Conservation (phyloP, 2,329 filamentous ascomycete species). For the Ascosphaera apis region DNA sequence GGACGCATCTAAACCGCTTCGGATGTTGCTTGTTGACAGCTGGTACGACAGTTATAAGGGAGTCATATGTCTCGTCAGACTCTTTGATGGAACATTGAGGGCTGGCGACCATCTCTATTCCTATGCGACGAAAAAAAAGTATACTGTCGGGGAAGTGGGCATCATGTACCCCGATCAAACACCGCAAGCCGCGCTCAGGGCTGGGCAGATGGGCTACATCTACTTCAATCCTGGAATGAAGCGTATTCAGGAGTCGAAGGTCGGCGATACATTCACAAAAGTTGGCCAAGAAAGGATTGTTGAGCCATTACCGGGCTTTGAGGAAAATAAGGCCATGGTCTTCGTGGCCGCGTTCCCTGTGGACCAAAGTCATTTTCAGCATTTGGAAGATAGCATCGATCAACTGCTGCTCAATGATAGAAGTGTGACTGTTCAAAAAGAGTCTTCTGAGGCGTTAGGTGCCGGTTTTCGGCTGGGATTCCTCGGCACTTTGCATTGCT, state of each 20-base stretch:
- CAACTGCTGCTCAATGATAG: slow-evolving; percentile 88
- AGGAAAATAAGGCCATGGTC: slow-evolving; percentile 96
- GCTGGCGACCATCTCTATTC: slow-evolving; percentile 73
- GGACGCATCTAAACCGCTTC: slow-evolving; percentile 46
- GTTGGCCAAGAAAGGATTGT: slow-evolving; percentile 55
- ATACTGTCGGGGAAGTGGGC: slow-evolving; percentile 85
- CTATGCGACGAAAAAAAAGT: slow-evolving; percentile 69
- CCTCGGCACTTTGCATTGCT: slow-evolving; percentile 89
- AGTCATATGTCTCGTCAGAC: slow-evolving; percentile 68
- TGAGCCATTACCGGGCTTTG: slow-evolving; percentile 69
- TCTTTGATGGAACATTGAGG: slow-evolving; percentile 70
- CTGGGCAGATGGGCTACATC: slow-evolving; percentile 89
- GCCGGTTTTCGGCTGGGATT: slow-evolving; percentile 90
- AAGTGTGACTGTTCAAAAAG: slow-evolving; percentile 81
- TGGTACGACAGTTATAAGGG: slow-evolving; percentile 97
- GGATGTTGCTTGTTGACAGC: slow-evolving; percentile 78
- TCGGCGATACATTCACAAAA: slow-evolving; percentile 83
- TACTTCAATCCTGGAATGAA: slow-evolving; percentile 99
- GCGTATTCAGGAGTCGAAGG: slow-evolving; percentile 78
- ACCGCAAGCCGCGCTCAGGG: slow-evolving; percentile 54
- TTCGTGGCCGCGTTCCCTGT: slow-evolving; percentile 94
- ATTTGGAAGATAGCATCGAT: slow-evolving; percentile 79
- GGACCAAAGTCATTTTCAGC: slow-evolving; percentile 66
- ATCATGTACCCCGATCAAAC: slow-evolving; percentile 86
- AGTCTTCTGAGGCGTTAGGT: slow-evolving; percentile 79